Base-by-base conservation (phyloP, 305 asterid species). In the Andrographis paniculata region DNA sequence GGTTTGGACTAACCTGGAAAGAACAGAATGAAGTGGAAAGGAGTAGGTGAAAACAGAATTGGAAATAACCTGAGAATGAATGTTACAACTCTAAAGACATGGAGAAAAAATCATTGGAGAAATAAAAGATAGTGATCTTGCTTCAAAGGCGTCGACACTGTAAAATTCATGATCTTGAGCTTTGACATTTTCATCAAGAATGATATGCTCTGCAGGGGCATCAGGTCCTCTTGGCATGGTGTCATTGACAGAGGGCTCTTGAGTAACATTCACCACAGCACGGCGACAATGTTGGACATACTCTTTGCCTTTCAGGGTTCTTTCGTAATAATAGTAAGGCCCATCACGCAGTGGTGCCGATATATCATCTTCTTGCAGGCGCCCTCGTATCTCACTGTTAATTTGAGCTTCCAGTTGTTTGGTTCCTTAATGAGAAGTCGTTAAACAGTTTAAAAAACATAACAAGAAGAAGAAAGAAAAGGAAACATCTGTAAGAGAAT, bases 291-390 rank as follows among this genome's bases (percentile, higher is more conserved):
- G 77, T 52, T 78, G 93, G 30, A 37, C 73, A 65, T 91, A 91
- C 67, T 91, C 95, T 69, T 91, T 86, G 20, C 98, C 96, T 76
- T 91, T 78, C 74, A 78, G 68, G 42, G 85, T 86, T 73, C 95
- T 77, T 59, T 41, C 60, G 71, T 91, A 91, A 67, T 86, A 91
- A 64, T 83, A 91, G 58, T 78, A 91, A 64, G 75, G 47, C 47
- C 96, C 96, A 45, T 67, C 67, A 16, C 83, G 78, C 9, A 58
- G 30, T 4, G 98, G 98, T 5, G 89, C 87, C n/a, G 95, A 71
- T 55, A 80, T 74, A 55, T 86, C 98, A 69, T 82, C 98, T 74
- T 91, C 98, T 66, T 91, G 78, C 58, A 91, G 65, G 27, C 95
- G 84, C 42, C 87, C 79, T 72, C 94, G 65, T 31, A 91, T 80